A percentile compares a stretch with the other conserved stretches of the same genome.
phyloP scores from a whole-genome alignment of 2,329 filamentous ascomycete species.

The Phyllosticta citribraziliensis region DNA sequence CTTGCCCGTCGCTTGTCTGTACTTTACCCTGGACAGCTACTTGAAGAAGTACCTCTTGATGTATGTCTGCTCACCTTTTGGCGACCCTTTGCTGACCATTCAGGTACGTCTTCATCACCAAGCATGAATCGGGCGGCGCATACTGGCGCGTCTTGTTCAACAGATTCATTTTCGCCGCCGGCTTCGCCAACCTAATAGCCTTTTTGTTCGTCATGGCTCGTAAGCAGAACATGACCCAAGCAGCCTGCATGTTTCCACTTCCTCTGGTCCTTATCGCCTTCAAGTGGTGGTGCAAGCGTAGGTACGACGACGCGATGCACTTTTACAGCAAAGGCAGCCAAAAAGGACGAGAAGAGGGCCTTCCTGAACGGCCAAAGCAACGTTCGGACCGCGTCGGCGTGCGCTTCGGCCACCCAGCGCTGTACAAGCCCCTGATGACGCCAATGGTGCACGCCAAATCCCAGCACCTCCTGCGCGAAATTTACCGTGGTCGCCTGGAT shows the following conservation, averaged over 20 bases:
- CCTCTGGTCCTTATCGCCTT: slow-evolving; percentile 71
- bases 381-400: slow-evolving; percentile 55
- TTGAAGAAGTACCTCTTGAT: slow-evolving; percentile 92
- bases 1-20: slow-evolving; percentile 75
- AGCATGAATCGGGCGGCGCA: slow-evolving; percentile 87
- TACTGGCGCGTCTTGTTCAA: slow-evolving; percentile 93
- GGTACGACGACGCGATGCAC: slow-evolving; percentile 69
- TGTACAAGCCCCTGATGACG: slow-evolving; percentile 82
- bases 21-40: slow-evolving; percentile 78
- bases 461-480: slow-evolving; percentile 71
- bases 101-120: slow-evolving; percentile 80
- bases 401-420: slow-evolving; percentile 80
- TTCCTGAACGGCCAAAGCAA: slow-evolving; percentile 34
- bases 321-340: slow-evolving; percentile 65
- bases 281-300: slow-evolving; percentile 70
- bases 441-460: slow-evolving; percentile 93
- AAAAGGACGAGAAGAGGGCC: slow-evolving; percentile 31
- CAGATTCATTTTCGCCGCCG: slow-evolving; percentile 72
- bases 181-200: slow-evolving; percentile 70
- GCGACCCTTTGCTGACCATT: neutral
- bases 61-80: slow-evolving; percentile 29
- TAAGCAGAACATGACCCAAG: slow-evolving; percentile 46
- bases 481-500: slow-evolving; percentile 76
- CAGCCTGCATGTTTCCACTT: slow-evolving; percentile 62
- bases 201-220: slow-evolving; percentile 65